Percentiles rank a stretch among this genome's conserved stretches.
phyloP scores from a whole-genome alignment of 1,284 basidiomycete species.

The Ceratobasidium sp. region DNA sequence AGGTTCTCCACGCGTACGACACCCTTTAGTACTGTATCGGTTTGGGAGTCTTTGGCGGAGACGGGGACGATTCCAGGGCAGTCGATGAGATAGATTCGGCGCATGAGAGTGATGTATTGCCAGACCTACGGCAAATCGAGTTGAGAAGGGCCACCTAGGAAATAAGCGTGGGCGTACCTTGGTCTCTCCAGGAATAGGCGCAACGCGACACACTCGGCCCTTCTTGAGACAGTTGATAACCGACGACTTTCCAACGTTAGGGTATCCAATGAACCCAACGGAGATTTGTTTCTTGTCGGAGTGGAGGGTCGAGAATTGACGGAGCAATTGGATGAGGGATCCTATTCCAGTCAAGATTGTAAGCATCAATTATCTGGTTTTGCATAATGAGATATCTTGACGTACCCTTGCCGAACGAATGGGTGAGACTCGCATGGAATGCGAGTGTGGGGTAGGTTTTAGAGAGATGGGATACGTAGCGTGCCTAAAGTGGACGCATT shows the following conservation, averaged over 20 bases:
- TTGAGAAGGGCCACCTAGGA: conserved; percentile 13
- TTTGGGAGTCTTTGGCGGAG: conserved; percentile 87
- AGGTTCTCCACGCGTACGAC: conserved; percentile 97
- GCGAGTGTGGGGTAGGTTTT: conserved; percentile 95
- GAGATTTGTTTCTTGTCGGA: conserved; percentile 99
- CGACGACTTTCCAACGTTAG: conserved; percentile 96
- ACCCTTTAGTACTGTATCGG: conserved; percentile 94
- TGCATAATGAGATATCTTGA: neutral
- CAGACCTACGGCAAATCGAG: conserved; percentile 72
- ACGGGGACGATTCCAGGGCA: conserved; percentile 98
- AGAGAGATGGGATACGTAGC: conserved; percentile 96
- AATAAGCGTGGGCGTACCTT: conserved; percentile 65
- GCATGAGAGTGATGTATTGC: conserved; percentile 98
- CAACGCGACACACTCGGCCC: conserved; percentile 97
- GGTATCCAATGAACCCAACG: conserved; percentile 97
- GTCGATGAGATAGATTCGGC: conserved; percentile 98
- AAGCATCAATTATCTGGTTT: neutral
- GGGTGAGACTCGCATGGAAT: conserved; percentile 98
- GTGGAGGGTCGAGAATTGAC: conserved; percentile 96
- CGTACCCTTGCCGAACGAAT: conserved; percentile 73
- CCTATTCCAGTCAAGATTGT: conserved; percentile 77
- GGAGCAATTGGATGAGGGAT: conserved; percentile 94
- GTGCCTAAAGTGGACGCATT: conserved; percentile 67
- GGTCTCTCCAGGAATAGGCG: conserved; percentile 97
- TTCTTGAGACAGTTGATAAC: conserved; percentile 99